Base-by-base conservation (phyloP, 2,329 filamentous ascomycete genomes). In the Chalaropsis ovoidea region DNA sequence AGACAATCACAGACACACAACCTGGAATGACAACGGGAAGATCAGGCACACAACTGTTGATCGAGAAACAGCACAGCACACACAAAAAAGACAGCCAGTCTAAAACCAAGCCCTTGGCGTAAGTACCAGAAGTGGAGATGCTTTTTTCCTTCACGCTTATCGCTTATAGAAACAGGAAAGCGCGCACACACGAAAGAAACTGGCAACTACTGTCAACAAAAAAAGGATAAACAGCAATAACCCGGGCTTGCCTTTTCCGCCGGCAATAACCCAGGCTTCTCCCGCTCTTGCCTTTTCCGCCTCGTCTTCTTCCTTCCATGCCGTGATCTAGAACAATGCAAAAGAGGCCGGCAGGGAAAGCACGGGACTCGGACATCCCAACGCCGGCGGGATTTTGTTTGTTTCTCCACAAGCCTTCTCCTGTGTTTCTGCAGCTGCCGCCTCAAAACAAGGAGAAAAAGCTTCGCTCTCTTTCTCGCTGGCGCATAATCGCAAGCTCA, bases 1-100 rank as follows among this genome's bases (percentile, higher is more conserved):
- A 24, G 47, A 49, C 47, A 49, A 24, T 22, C 6, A 31, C 31
- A 31, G 31, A 31, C 31, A 31, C 3, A 31, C 22, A n/a, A 56
- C 27, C 27, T 56, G 27, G 52, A 56, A 56, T 56, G 52, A 56
- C 52, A 56, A 31, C 24, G 52, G 52, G 52, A 56, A 22, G 52
- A 56, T 56, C 52, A 56, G 52, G 52, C 27, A 56, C 52, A 56
- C 42, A 43, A 10, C 11, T 15, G 11, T n/a, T n/a, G 42, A 43
- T 43, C 42, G 17, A n/a, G 17, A 43, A 43, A 3, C 11, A 15
- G 11, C 17, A n/a, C 17, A 10, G 42, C 3, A 15, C 2, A 56
- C 22, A 56, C 22, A 56, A n/a, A 27, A n/a, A 35, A 24, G 17
- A 35, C 52, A 56, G n/a, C n/a, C n/a, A 56, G 7, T 19, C 15